Evolutionary conservation across 1,139 yeast genomes (phyloP).

Genomic region (Yamadazyma dendronema): DNA sequence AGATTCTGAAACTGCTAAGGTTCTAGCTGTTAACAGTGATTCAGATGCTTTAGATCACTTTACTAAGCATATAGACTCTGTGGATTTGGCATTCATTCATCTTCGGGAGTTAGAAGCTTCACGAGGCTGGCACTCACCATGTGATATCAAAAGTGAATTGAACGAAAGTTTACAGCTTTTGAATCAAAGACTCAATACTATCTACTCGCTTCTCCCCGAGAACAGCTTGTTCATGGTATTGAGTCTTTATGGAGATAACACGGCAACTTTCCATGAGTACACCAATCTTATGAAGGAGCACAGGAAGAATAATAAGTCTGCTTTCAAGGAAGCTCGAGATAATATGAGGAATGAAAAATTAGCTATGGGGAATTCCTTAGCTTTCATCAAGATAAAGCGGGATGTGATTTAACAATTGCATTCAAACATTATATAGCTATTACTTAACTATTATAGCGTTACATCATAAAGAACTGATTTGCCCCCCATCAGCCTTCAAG

Average conservation of each 20-base stretch:
- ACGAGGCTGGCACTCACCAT: constrained; percentile 24
- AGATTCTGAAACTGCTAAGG: constrained; percentile 11
- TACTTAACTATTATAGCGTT: no score
- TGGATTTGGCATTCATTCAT: constrained; percentile 52
- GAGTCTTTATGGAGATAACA: constrained; percentile 63
- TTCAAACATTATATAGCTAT: no score
- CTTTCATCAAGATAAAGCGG: constrained; percentile 19
- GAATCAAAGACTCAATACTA: constrained; percentile 41
- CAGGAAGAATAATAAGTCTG: neutral
- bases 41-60: constrained; percentile 53
- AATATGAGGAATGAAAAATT: neutral
- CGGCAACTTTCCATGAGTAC: neutral
- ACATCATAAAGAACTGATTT: constrained; percentile 15
- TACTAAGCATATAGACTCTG: constrained; percentile 27
- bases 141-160: constrained; percentile 14
- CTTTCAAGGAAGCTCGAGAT: constrained; percentile 46
- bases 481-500: constrained; percentile 22
- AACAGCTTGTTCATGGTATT: constrained; percentile 60
- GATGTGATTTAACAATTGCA: no score
- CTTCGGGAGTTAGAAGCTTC: constrained; percentile 59
- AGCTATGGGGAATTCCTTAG: constrained; percentile 1
- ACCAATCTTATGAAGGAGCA: neutral
- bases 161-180: constrained; percentile 28
- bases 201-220: constrained; percentile 56
- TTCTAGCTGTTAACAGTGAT: constrained; percentile 51